These are phyloP conservation scores for Helminthosporium solani DNA, from an alignment of 2,329 filamentous ascomycete species.

Conservation along the genomic window DNA sequence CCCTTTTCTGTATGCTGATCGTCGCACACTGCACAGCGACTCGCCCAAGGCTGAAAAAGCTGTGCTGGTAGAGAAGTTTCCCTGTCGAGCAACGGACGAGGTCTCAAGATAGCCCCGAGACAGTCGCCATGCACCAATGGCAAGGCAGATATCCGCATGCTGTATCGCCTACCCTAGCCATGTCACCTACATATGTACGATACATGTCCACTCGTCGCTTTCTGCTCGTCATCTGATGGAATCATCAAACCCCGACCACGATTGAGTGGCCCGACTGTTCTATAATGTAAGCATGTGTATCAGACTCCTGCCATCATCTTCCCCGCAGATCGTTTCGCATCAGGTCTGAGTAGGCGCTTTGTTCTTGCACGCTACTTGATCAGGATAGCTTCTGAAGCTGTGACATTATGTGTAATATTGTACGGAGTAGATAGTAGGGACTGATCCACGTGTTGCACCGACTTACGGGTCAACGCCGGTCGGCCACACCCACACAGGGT, in stretches of 20 bases:
- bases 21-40: not conserved
- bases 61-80: not conserved
- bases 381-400: not conserved
- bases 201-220: slow-evolving; percentile 11
- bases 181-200: slow-evolving; percentile 1
- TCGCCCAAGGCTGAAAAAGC: not conserved
- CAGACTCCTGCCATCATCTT: slow-evolving; percentile 3
- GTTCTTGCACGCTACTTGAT: slow-evolving; percentile 1
- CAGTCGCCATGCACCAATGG: not conserved
- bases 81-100: not conserved
- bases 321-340: slow-evolving; percentile 5
- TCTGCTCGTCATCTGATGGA: slow-evolving; percentile 7
- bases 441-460: slow-evolving; percentile 2
- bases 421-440: too few relatives aligned
- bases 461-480: not conserved
- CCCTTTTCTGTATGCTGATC: not conserved
- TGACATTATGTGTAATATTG: slow-evolving; percentile 1
- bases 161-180: not conserved
- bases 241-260: slow-evolving; percentile 8
- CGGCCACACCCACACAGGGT: slow-evolving; percentile 1
- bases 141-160: not conserved
- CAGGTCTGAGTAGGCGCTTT: not conserved
- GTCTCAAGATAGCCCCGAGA: not conserved
- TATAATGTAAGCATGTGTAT: slow-evolving; percentile 1
- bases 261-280: slow-evolving; percentile 5